A percentile compares a stretch with the other conserved stretches of the same genome.
These are phyloP conservation scores for Rugosomyces carneus DNA, from an alignment of 1,284 basidiomycete species.

Conservation along the genomic window DNA sequence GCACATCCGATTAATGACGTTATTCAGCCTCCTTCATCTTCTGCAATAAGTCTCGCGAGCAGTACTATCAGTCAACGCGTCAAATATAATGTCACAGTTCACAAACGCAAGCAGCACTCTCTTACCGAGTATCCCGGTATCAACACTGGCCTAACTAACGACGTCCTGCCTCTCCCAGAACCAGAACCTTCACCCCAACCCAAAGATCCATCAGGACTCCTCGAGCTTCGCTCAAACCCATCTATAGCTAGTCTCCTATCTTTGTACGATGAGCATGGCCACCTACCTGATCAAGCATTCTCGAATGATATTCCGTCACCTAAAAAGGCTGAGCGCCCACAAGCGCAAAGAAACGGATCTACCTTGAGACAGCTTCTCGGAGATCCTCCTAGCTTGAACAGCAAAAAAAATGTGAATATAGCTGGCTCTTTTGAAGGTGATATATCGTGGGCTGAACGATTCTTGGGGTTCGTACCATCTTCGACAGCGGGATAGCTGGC, in stretches of 20 bases:
- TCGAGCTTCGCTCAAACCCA: slow-evolving; percentile 63
- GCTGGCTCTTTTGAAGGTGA: slow-evolving; percentile 49
- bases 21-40: slow-evolving; percentile 40
- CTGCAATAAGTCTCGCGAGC: slow-evolving; percentile 43
- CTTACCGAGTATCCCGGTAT: slow-evolving; percentile 60
- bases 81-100: slow-evolving; percentile 66
- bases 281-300: slow-evolving; percentile 53
- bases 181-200: slow-evolving; percentile 20
- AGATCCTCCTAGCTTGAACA: slow-evolving; percentile 32
- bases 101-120: slow-evolving; percentile 52
- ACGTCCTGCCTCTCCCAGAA: slow-evolving; percentile 17
- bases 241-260: slow-evolving; percentile 67
- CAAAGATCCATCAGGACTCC: slow-evolving; percentile 46
- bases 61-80: slow-evolving; percentile 42
- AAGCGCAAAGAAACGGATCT: slow-evolving; percentile 56
- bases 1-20: slow-evolving; percentile 64
- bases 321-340: slow-evolving; percentile 37
- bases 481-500: background rate
- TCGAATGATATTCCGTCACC: slow-evolving; percentile 52
- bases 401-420: slow-evolving; percentile 23
- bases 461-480: slow-evolving; percentile 46
- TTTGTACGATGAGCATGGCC: slow-evolving; percentile 67
- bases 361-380: slow-evolving; percentile 68
- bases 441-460: slow-evolving; percentile 75
- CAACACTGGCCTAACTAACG: slow-evolving; percentile 35